Evolutionary conservation across 805 yeast species (phyloP), one percentile per base, ranked within the genome.

Genomic region (Yarrowia hollandica): DNA sequence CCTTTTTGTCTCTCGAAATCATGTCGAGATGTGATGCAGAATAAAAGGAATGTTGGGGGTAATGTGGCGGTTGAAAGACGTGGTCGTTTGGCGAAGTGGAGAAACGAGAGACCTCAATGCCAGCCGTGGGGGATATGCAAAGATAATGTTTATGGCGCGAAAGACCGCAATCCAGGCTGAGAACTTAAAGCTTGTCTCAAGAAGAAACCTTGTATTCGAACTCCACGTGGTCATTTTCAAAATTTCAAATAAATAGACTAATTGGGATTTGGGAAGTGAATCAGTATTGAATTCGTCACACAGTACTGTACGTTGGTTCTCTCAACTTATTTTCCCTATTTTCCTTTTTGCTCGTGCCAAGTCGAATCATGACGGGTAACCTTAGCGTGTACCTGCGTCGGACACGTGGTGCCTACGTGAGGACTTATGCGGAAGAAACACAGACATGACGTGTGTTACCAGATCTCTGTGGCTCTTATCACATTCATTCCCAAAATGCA

Each of bases 131-230:
- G 15, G 52, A 28, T 28, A 28, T 44, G 52, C 52, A 44, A 19
- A 26, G 11, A 26, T n/a, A 14, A 44, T 28, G 52, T 44, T 42
- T 44, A 44, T 44, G 52, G 52, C 52, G 26, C 52, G 52, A 44
- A 44, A 44, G 52, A 30, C 52, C 52, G 52, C 52, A 44, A 44
- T 44, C 52, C 52, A 44, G 52, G 52, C 52, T 44, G 52, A 44
- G 52, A 44, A 44, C 52, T 30, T 44, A 44, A 44, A 28, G 52
- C 35, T 28, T 18, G 52, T 28, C 52, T 37, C 25, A 38, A 25
- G 3, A 54, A 25, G 7, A 26, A 26, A 38, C 50, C 26, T 33
- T 19, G 44, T 38, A 23, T 15, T 21, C 30, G 18, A 25, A 26
- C 57, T 25, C 33, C 44, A 44, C 59, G 60, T 55, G 34, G 41